phyloP scores from a whole-genome alignment of 2,329 filamentous ascomycete genomes.

The Aspergillus sp. region DNA sequence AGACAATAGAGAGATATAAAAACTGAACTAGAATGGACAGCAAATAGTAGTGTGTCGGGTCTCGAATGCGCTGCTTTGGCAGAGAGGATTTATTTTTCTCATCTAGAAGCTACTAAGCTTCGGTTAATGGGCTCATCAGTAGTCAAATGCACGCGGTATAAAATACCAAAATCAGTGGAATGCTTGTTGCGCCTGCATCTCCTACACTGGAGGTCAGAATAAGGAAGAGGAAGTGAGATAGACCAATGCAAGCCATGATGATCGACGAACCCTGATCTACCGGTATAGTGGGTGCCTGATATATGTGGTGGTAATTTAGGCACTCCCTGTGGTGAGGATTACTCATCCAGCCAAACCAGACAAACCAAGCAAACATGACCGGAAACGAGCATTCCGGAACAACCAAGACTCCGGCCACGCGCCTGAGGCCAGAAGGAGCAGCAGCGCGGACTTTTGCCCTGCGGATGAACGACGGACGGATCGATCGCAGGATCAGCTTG shows the following conservation, averaged over 20 bases:
- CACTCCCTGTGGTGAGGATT: not conserved
- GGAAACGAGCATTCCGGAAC: constrained; percentile 6
- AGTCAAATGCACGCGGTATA: not conserved
- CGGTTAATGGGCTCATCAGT: too few relatives aligned
- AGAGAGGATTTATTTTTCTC: not conserved
- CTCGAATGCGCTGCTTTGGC: too few relatives aligned
- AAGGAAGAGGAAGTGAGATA: not conserved
- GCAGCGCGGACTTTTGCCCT: constrained; percentile 28
- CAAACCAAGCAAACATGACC: constrained; percentile 16
- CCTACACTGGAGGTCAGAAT: not conserved
- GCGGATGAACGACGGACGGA: constrained; percentile 21
- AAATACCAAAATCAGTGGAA: not conserved
- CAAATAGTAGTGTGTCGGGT: not conserved
- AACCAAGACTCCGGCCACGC: constrained; percentile 23
- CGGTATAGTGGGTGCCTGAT: not conserved
- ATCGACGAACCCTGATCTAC: constrained; percentile 1
- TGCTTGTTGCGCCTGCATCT: not conserved
- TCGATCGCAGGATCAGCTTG: constrained; percentile 27
- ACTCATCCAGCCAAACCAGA: not conserved
- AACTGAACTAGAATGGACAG: too few relatives aligned
- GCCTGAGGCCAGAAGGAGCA: constrained; percentile 23
- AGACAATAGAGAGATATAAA: too few relatives aligned
- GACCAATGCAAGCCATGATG: not conserved
- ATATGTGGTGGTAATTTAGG: not conserved
- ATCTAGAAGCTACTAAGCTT: not conserved